Evolutionary conservation across 2,329 filamentous ascomycete genomes (phyloP), one percentile per base, ranked within the genome.

Genomic region (Cladophialophora bantiana): DNA sequence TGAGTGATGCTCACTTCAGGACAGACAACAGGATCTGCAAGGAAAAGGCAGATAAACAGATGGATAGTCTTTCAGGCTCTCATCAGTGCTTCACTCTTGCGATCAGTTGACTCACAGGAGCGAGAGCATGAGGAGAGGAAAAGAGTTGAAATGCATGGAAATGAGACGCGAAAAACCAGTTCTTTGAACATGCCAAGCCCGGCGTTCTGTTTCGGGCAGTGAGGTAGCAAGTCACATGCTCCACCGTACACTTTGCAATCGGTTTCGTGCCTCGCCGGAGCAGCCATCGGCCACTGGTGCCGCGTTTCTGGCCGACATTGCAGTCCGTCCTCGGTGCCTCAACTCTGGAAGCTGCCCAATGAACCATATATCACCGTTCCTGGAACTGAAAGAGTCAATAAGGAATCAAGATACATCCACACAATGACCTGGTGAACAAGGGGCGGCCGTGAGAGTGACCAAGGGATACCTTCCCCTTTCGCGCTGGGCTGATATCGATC

Each of bases 401-500:
- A 48, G 12, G 20, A 13, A 26, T 48, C 45, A 31, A 50, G 20
- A 31, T 12, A 50, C 13, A 13, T 31, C 9, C 10, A 50, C 3
- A 50, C 45, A 20, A 54, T 52, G 59, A 26, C n/a, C 26, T 4
- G 38, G 35, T 52, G 59, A 61, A 38, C n/a, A 7, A 53, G 36
- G 34, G n/a, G n/a, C 26, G 10, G n/a, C 12, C 45, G 38, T 12
- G 38, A 13, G n/a, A 54, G 18, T 18, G 35, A 32, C 32, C 34
- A 18, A 31, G 32, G 48, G 52, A 61, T 38, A 53, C 20, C 42
- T 48, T 59, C 57, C 40, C 32, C n/a, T 15, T 50, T 50, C 6
- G 59, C 32, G 34, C 59, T 61, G 45, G 48, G 34, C 45, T 32
- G 48, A 61, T 12, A 53, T 61, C 45, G 59, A 61, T 54, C 48